Evolutionary conservation across 139 green algal genomes (phyloP), one percentile per base, ranked within the genome.

Genomic region (Raphidocelis subcapitata): DNA sequence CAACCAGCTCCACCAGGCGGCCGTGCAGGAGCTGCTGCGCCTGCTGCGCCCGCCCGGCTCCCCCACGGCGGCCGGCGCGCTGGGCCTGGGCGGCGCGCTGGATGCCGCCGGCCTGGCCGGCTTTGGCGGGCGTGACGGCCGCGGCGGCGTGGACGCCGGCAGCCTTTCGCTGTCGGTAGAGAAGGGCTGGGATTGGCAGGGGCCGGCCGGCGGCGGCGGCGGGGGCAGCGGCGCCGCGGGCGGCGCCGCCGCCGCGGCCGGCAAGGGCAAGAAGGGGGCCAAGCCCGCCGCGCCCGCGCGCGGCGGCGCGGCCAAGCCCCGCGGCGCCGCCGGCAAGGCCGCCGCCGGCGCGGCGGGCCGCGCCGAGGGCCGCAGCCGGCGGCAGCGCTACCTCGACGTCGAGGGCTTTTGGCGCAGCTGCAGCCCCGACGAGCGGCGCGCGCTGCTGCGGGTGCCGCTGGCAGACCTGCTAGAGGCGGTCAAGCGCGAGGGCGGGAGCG

Each of bases 401-500:
- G 73, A 86, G 76, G 54, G 75, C 3, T 86, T 89, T 31, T 89
- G 84, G 84, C 69, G 76, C n/a, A 81, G 63, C 44, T 79, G 71
- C 23, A 64, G 65, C 3, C 79, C 79, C 0, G 74, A 84, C 51
- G 79, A 87, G 71, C 84, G 84, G 16, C 35, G 46, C 5, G 71
- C 79, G 79, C 76, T 90, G 81, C 74, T 90, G 59, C 74, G 79
- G 28, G 81, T 90, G 59, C 84, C 84, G 1, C 76, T 90, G 73
- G 57, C 67, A 1, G 61, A 74, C 1, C 74, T 90, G 69, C 72
- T 88, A 16, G 76, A 84, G 51, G 63, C 78, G 37, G 80, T 88
- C 60, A 74, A 81, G 26, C 54, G 62, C 5, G 86, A 90, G 76
- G 75, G 82, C 31, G 86, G 84, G 15, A 63, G 33, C 41, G 79